Evolutionary conservation across 2,329 filamentous ascomycete genomes (phyloP).

Genomic region (Exophiala spinifera): DNA sequence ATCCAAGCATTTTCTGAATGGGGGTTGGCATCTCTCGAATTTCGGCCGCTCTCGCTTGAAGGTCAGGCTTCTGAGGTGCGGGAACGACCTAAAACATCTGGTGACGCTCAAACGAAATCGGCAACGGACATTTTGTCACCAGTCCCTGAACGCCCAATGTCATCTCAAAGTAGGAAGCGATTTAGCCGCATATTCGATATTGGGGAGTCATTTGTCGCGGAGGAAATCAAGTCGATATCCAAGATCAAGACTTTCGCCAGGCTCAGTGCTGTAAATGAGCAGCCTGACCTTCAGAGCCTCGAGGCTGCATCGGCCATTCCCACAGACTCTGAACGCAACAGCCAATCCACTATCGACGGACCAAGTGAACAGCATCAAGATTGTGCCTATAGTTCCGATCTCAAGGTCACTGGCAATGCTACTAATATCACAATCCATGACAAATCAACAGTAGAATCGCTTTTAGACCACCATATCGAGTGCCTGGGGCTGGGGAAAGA

Average conservation of each 20-base stretch:
- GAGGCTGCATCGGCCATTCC: background rate
- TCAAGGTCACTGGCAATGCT: background rate
- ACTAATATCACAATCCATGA: constrained; percentile 25
- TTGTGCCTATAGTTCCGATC: background rate
- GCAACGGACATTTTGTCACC: constrained; percentile 31
- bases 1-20: constrained; percentile 8
- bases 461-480: constrained; percentile 30
- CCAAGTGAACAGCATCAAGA: background rate
- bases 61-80: constrained; percentile 1
- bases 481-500: constrained; percentile 24
- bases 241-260: constrained; percentile 13
- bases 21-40: constrained; percentile 24
- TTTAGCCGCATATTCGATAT: constrained; percentile 35
- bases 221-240: constrained; percentile 4
- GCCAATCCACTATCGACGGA: background rate
- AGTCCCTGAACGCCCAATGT: constrained; percentile 32
- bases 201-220: constrained; percentile 17
- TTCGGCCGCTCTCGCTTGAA: constrained; percentile 25
- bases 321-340: background rate
- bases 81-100: constrained; percentile 26
- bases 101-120: constrained; percentile 17
- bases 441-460: constrained; percentile 29
- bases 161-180: constrained; percentile 30
- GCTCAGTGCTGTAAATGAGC: constrained; percentile 20
- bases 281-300: constrained; percentile 10